Evolutionary conservation across 805 yeast genomes (phyloP).

Genomic region (Saccharomycopsis lassenensis): DNA sequence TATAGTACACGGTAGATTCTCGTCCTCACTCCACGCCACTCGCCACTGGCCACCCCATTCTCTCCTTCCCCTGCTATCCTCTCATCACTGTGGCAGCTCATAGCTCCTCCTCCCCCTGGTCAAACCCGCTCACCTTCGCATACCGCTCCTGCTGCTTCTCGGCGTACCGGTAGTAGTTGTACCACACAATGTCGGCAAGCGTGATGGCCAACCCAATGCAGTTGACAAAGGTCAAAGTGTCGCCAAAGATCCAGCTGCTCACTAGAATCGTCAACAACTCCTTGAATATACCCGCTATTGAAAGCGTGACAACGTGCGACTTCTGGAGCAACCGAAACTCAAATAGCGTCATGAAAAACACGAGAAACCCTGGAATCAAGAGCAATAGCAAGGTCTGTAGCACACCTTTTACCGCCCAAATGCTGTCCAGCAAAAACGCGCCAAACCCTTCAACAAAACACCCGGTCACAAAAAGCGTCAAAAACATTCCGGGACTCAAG

Average conservation of each 20-base stretch:
- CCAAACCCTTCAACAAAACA: constrained; percentile 44
- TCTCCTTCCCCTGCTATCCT: too few species aligned
- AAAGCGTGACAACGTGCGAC: constrained; percentile 75
- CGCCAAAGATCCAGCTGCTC: constrained; percentile 63
- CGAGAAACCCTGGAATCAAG: constrained; percentile 74
- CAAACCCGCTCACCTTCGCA: too few species aligned
- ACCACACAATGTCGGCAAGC: constrained; percentile 69
- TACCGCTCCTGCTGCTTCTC: constrained; percentile 20
- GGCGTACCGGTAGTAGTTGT: constrained; percentile 54
- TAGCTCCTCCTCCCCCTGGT: too few species aligned
- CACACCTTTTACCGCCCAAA: constrained; percentile 59
- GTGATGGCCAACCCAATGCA: constrained; percentile 66
- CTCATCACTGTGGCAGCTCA: too few species aligned
- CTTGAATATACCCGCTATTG: constrained; percentile 88
- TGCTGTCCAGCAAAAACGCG: constrained; percentile 38
- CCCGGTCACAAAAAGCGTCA: constrained; percentile 52
- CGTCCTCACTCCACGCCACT: too few species aligned
- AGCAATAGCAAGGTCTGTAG: constrained; percentile 45
- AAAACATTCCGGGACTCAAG: constrained; percentile 75
- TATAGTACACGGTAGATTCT: too few species aligned
- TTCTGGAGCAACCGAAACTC: constrained; percentile 77
- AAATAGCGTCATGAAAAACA: constrained; percentile 80
- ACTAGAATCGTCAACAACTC: constrained; percentile 75
- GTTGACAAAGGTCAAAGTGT: constrained; percentile 55
- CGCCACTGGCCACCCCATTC: too few species aligned